Base-by-base conservation (phyloP, 2,329 filamentous ascomycete species). In the Anthostomella pinea region DNA sequence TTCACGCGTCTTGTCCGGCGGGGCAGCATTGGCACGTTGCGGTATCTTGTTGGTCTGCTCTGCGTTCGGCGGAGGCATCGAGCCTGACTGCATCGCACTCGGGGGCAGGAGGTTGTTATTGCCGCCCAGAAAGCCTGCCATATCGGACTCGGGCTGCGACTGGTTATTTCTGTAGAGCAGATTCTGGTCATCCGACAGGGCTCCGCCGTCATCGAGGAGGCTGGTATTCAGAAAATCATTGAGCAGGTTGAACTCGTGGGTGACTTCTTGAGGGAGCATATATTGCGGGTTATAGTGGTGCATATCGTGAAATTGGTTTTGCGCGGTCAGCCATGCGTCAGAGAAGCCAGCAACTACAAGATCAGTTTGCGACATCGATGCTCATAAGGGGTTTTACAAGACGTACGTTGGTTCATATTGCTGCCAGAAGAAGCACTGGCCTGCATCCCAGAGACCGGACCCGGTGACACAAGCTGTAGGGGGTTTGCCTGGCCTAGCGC, bases 221-320 rank as follows among this genome's bases (percentile, higher is more conserved):
- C 87, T 95, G 51, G 83, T 94, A 63, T 90, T 93, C 43, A 98
- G 76, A 60, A 97, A 97, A 64, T 98, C 91, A 70, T 94, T 95
- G 58, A 98, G 79, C 33, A 97, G 71, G 60, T 96, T 95, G 64
- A 95, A 96, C 70, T 98, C 93, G 67, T 93, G 93, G 43, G 86
- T 90, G 53, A 96, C 87, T 66, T 98, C 93, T 46, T 89, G 87
- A 32, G 73, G 69, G 67, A 96, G 94, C 84, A 95, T 90, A 70
- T 93, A 97, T 58, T 87, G 93, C 41, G 87, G 85, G 66, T 96
- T 88, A 58, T 90, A 88, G 60, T 82, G 87, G 67, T 93, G 88
- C 83, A 96, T 93, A 65, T 96, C 89, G 70, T 94, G 85, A 64
- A 87, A 93, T 58, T 87, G 85, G 60, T 83, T 93, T 57, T 88